These are phyloP conservation scores for Fusarium solani-melongenae DNA, from an alignment of 2,329 filamentous ascomycete genomes.

Conservation along the genomic window DNA sequence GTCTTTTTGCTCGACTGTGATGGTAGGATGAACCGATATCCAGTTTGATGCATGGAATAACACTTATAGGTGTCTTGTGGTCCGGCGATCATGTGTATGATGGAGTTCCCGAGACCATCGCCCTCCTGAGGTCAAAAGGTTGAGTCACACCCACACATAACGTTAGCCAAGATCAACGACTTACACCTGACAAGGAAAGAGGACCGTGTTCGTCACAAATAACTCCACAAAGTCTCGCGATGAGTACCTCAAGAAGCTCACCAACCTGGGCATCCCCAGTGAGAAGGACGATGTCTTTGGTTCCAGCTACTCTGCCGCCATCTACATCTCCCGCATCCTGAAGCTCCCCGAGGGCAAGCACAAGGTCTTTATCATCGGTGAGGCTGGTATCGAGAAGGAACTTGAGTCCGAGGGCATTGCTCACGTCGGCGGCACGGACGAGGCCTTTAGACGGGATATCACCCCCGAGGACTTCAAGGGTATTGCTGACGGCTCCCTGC, in stretches of 20 bases:
- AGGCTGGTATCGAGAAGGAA: conserved; percentile 91
- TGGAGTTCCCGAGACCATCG: conserved; percentile 84
- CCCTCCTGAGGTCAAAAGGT: conserved; percentile 86
- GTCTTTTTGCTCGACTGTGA: conserved; percentile 97
- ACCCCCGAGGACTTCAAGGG: conserved; percentile 81
- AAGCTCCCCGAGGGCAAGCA: conserved; percentile 80
- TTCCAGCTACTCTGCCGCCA: conserved; percentile 91
- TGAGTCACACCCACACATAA: neutral
- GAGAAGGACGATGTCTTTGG: conserved; percentile 93
- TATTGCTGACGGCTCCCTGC: conserved; percentile 77
- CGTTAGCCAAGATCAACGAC: neutral
- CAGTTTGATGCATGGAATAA: conserved; percentile 6
- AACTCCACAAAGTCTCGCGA: conserved; percentile 96
- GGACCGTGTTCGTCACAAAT: conserved; percentile 96
- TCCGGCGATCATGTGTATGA: conserved; percentile 92
- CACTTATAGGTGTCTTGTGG: conserved; percentile 84
- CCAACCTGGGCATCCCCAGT: conserved; percentile 81
- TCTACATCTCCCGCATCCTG: conserved; percentile 96
- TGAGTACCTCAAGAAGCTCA: conserved; percentile 94
- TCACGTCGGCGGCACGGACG: conserved; percentile 89
- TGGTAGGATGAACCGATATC: conserved; percentile 66
- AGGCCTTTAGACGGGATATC: conserved; percentile 79
- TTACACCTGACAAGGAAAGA: conserved; percentile 73
- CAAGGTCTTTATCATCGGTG: conserved; percentile 95
- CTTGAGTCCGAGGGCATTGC: conserved; percentile 81